Evolutionary conservation across 1,284 basidiomycete species (phyloP), one percentile per base, ranked within the genome.

Genomic region (Trichosporon coremiiforme): DNA sequence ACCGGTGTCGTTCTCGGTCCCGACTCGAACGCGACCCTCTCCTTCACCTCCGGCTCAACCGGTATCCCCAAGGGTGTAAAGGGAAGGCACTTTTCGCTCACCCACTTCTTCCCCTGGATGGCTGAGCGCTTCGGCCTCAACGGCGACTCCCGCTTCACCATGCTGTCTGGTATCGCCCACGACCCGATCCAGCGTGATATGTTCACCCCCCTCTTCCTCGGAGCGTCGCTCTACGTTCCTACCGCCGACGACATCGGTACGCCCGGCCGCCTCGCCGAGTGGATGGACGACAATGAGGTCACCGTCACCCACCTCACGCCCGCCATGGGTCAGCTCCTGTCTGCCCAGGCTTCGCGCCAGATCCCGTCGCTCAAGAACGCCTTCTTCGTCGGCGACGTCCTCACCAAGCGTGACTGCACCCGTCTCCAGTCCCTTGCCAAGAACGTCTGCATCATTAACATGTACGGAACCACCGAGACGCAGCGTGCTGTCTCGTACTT

Each of bases 41-140:
- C 93, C 0, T 99, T 99, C 85, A 99, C 97, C 1, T 96, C 93
- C 74, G 97, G 97, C 66, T 96, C 93, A 74, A 99, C 97, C 0
- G 97, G 97, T 64, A 95, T 99, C 67, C 97, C 97, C 2, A 99
- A 99, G 85, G 97, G 97, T 57, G 96, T 99, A 64, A 89, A 90
- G 77, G 97, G 97, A 0, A 87, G 97, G 63, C 97, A 99, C 83
- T 98, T 92, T 84, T 94, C 92, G 75, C 86, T 99, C 75, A 99
- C 97, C 0, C 97, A 99, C 84, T 99, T 99, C 87, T 99, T 99
- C 89, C 96, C 96, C 2, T 99, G 97, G 97, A 99, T 99, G 97
- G 91, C 91, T 22, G 85, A 94, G 80, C 86, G 90, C 20, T 99
- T 99, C 82, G 90, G 88, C 2, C 85, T 99, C 60, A 86, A 87